A percentile compares a stretch with the other conserved stretches of the same genome.
Conservation (phyloP, 2,329 filamentous ascomycete genomes). For the Pseudocercospora macadamiae region DNA sequence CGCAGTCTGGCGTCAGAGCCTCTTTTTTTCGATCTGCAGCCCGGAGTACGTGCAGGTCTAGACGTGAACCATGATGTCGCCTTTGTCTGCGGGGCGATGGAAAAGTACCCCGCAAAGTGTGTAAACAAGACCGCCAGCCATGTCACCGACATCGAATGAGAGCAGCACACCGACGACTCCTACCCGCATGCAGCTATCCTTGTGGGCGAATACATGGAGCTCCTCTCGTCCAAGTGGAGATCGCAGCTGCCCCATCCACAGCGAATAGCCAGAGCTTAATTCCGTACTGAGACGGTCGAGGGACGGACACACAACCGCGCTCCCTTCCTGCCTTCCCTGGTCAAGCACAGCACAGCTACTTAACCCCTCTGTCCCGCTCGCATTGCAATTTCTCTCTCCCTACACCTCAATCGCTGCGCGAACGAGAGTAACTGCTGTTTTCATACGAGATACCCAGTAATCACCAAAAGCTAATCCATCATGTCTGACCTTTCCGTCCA, state of each 20-base stretch:
- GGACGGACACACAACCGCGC: constrained; percentile 6
- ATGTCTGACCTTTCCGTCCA: constrained; percentile 57
- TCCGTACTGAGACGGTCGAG: constrained; percentile 5
- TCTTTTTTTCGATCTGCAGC: neutral
- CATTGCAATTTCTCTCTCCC: constrained; percentile 9
- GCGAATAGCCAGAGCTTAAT: constrained; percentile 23
- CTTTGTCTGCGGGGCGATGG: neutral
- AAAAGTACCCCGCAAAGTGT: constrained; percentile 7
- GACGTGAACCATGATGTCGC: constrained; percentile 5
- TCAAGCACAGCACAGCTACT: too few species aligned
- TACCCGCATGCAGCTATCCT: constrained; percentile 21
- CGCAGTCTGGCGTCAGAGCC: neutral
- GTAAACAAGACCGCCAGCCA: constrained; percentile 9
- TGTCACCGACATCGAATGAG: constrained; percentile 20
- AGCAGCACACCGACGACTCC: constrained; percentile 1
- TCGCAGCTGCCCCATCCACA: constrained; percentile 12
- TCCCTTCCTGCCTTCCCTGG: neutral
- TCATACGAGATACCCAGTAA: constrained; percentile 28
- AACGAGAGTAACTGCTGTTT: constrained; percentile 20
- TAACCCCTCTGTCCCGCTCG: constrained; percentile 28
- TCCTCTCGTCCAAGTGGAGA: constrained; percentile 17
- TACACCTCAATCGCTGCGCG: constrained; percentile 27
- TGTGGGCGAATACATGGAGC: constrained; percentile 29
- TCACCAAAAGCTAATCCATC: constrained; percentile 20
- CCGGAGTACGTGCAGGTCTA: neutral